Evolutionary conservation across 352 stramenopile species (phyloP).

Genomic region (Phytophthora pseudosyringae): DNA sequence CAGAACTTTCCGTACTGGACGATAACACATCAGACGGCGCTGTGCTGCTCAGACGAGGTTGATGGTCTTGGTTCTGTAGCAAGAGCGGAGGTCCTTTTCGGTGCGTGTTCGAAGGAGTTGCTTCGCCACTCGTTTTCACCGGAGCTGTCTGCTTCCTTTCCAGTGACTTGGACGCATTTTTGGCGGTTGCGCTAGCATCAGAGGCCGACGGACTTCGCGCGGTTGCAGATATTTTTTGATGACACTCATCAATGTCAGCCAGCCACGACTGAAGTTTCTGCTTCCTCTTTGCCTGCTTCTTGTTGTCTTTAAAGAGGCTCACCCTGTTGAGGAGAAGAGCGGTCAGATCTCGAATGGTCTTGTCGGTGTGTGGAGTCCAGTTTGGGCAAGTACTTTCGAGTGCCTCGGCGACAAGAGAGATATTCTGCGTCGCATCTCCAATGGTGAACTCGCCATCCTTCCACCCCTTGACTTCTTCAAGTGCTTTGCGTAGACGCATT

Average conservation of each 20-base stretch:
- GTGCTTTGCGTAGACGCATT: slow-evolving; percentile 5
- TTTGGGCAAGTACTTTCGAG: slow-evolving; percentile 14
- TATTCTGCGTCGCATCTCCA: slow-evolving; percentile 4
- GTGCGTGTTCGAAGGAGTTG: neutral
- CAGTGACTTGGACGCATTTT: neutral
- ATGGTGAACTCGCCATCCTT: slow-evolving; percentile 11
- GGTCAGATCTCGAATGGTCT: slow-evolving; percentile 11
- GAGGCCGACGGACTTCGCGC: neutral
- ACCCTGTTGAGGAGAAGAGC: slow-evolving; percentile 8
- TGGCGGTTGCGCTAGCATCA: neutral
- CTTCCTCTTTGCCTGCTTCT: slow-evolving; percentile 11
- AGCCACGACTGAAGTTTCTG: slow-evolving; percentile 11
- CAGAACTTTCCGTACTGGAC: slow-evolving; percentile 4
- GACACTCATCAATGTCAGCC: slow-evolving; percentile 8
- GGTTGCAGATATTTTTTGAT: neutral
- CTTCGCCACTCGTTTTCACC: neutral
- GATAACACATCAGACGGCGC: neutral
- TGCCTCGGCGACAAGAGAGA: slow-evolving; percentile 4
- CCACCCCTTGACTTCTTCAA: slow-evolving; percentile 11
- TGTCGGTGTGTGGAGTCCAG: slow-evolving; percentile 6
- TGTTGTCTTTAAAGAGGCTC: slow-evolving; percentile 7
- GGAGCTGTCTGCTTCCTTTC: neutral
- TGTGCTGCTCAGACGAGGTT: neutral
- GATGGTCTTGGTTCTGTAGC: neutral
- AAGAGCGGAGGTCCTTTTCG: neutral